Base-by-base conservation (phyloP, 2,329 filamentous ascomycete genomes). In the Ilyonectria robusta region DNA sequence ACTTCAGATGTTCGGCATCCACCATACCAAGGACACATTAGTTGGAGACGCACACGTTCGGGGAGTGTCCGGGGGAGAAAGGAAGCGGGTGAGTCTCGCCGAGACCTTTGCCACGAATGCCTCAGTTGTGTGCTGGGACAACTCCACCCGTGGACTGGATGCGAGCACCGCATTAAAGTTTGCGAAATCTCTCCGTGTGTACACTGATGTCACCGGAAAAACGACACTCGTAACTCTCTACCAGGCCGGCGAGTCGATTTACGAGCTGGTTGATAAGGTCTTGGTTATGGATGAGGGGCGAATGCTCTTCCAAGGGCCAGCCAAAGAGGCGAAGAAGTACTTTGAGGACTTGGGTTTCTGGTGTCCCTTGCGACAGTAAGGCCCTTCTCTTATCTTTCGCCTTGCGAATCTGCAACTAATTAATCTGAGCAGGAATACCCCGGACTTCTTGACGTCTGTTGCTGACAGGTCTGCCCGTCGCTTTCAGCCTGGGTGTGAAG, bases 401-500 rank as follows among this genome's bases (percentile, higher is more conserved):
- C n/a, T n/a, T n/a, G n/a, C n/a, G n/a, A n/a, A n/a, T n/a, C n/a
- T n/a, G n/a, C n/a, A 8, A 58, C 23, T 9, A 4, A 33, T 31
- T n/a, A 35, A 4, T 6, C 5, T 11, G 8, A 15, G 8, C 4
- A 58, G 55, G 40, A 66, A 57, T 9, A 66, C 58, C 6, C 47
- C 63, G 11, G 92, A 94, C 78, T 94, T 94, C 80, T 80, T 94
- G 42, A 94, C 92, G 0, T 92, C 90, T 11, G 88, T 94, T 75
- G 93, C 89, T 5, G 92, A 94, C 76, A 88, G 90, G 1, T 87
- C 84, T 11, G 92, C 93, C 71, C 87, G 93, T 46, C 84, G 86
- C 10, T 92, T 94, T 78, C 86, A 90, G 37, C 81, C 85, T 1
- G 91, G 90, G 1, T 89, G 83, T 54, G 88, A 93, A 75, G 83